A percentile compares a stretch with the other conserved stretches of the same genome.
Conservation (phyloP, 2,329 filamentous ascomycete genomes). For the Knoxdaviesia capensis region DNA sequence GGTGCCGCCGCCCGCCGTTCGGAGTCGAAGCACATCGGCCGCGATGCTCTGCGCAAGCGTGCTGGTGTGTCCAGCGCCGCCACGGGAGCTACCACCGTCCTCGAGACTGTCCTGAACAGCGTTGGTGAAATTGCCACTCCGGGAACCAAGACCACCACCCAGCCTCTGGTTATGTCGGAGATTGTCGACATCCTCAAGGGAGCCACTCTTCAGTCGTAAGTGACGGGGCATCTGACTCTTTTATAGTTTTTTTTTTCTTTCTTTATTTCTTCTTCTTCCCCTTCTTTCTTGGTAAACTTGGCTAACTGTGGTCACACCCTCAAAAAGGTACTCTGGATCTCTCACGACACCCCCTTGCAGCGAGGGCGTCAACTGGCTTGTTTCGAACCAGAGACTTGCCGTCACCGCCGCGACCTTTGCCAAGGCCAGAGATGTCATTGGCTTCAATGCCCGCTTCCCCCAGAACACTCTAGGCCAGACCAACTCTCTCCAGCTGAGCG, state of each 20-base stretch:
- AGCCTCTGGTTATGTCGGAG: conserved; percentile 19
- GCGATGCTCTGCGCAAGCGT: too few species aligned
- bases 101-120: conserved; percentile 16
- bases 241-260: too few species aligned
- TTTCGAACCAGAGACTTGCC: conserved; percentile 24
- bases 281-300: too few species aligned
- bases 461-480: conserved; percentile 25
- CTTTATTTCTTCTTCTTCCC: too few species aligned
- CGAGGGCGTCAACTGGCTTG: conserved; percentile 33
- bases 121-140: conserved; percentile 14
- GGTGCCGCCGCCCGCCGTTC: too few species aligned
- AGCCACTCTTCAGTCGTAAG: conserved; percentile 2
- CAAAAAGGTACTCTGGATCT: conserved; percentile 27
- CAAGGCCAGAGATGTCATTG: conserved; percentile 28
- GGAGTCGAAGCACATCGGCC: too few species aligned
- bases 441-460: conserved; percentile 33
- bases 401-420: conserved; percentile 28
- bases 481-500: conserved; percentile 14
- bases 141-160: conserved; percentile 8
- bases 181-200: conserved; percentile 16
- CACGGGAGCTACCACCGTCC: conserved; percentile 7
- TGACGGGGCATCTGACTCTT: too few species aligned
- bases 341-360: conserved; percentile 43
- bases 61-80: conserved; percentile 2
- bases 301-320: too few species aligned